These are phyloP conservation scores for Zoysia matrella DNA, from an alignment of 202 grass and related monocot species.

Conservation along the genomic window DNA sequence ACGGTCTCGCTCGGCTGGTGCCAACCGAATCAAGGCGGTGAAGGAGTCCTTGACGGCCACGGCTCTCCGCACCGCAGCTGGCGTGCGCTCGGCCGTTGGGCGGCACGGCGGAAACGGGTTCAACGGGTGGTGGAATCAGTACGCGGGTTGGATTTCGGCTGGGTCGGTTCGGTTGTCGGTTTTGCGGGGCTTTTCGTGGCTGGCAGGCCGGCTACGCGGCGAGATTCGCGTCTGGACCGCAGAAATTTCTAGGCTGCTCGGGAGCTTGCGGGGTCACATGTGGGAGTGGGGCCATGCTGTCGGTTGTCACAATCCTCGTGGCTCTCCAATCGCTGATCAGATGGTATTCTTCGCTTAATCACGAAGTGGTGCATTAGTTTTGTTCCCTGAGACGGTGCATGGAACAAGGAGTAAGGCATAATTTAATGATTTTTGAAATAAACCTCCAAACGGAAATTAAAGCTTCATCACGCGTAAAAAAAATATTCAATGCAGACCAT, in stretches of 20 bases:
- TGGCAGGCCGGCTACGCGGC: conserved; percentile 27
- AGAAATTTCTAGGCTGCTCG: conserved; percentile 36
- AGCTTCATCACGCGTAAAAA: too few relatives aligned
- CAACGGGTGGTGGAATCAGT: not conserved
- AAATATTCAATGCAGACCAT: too few relatives aligned
- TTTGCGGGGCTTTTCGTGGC: not conserved
- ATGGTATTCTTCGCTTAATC: too few relatives aligned
- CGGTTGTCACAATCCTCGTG: too few relatives aligned
- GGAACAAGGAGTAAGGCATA: too few relatives aligned
- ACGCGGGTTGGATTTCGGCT: not conserved
- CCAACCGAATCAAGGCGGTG: not conserved
- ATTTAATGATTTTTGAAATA: too few relatives aligned
- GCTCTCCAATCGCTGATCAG: too few relatives aligned
- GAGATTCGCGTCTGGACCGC: conserved; percentile 8
- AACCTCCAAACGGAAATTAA: too few relatives aligned
- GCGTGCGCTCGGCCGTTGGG: conserved; percentile 9
- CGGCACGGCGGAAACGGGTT: not conserved
- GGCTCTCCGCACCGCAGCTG: conserved; percentile 1
- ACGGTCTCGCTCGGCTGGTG: not conserved
- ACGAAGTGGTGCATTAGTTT: too few relatives aligned
- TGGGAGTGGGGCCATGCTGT: not conserved
- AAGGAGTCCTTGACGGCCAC: conserved; percentile 28
- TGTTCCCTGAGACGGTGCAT: too few relatives aligned
- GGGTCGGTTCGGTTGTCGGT: not conserved
- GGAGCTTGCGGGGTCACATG: not conserved